These are phyloP conservation scores for Solanum gracilifrons DNA, from an alignment of 257 asterid genomes.

Conservation along the genomic window DNA sequence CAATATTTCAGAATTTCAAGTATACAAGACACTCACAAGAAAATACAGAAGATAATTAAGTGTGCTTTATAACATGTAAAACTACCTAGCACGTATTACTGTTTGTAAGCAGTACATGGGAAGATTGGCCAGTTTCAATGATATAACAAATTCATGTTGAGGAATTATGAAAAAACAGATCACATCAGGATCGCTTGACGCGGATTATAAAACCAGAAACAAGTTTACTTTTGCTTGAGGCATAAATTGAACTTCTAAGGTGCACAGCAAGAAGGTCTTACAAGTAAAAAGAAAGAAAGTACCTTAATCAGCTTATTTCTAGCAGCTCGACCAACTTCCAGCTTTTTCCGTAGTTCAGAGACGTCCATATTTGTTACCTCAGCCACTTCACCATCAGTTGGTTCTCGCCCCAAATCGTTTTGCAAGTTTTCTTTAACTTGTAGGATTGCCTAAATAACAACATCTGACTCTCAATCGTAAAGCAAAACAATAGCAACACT, in stretches of 20 bases:
- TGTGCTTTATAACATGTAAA: background rate
- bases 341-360: slow-evolving; percentile 38
- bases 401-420: slow-evolving; percentile 56
- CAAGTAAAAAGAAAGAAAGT: background rate
- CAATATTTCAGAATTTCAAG: background rate
- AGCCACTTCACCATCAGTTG: slow-evolving; percentile 55
- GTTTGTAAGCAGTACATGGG: background rate
- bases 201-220: background rate
- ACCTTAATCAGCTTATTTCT: slow-evolving; percentile 91
- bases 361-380: slow-evolving; percentile 35
- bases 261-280: background rate
- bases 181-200: background rate
- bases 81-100: background rate
- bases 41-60: background rate
- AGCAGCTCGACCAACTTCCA: slow-evolving; percentile 82
- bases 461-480: background rate
- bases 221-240: background rate
- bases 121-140: background rate
- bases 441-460: slow-evolving; percentile 42
- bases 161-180: background rate
- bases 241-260: background rate
- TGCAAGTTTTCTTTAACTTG: slow-evolving; percentile 52
- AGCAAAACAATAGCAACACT: background rate
- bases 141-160: background rate
- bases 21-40: background rate